Evolutionary conservation across 164 flowering plant species (phyloP), one percentile per base, ranked within the genome.

Genomic region (Nymphaea colorata): DNA sequence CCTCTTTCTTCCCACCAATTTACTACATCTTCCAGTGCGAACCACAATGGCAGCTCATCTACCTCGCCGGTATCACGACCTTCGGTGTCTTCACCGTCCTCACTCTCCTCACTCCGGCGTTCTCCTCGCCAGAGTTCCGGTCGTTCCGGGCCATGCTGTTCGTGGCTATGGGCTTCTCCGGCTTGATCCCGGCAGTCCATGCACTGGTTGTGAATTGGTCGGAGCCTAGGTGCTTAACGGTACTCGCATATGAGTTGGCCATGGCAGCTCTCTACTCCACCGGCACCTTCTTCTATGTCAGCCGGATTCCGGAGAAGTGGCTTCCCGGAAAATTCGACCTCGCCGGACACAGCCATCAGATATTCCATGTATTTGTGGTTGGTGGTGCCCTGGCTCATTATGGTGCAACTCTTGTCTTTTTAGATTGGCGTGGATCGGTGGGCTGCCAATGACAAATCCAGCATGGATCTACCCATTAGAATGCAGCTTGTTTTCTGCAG

Each of bases 261-360:
- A 93, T 91, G 98, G 98, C 91, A 0, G 5, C 82, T 4, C 85
- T 88, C 4, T 93, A 93, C 63, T 61, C 82, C 41, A 73, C 68
- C 0, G 98, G 98, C 15, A 81, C 96, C 0, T 6, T 77, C 67
- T 87, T 93, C 51, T 93, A 93, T 55, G 86, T 87, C 10, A 81
- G 71, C 57, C 67, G 96, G 76, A 68, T 91, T 4, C 98, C 98
- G 2, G 98, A 91, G 79, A 81, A 85, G 66, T 87, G 85, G 86
- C 81, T 66, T 64, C 98, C 98, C 0, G 98, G 98, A 2, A 74
- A 81, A 80, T 93, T 93, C 68, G 98, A 93, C 64, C 69, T 90
- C 3, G 86, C 89, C 0, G 98, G 98, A 0, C 97, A 93, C 25
- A 93, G 98, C 53, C 98, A 91, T 72, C 97, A 93, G 74, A 83